Base-by-base conservation (phyloP, 2,329 filamentous ascomycete genomes). In the Cephalotrichum gorgonifer region DNA sequence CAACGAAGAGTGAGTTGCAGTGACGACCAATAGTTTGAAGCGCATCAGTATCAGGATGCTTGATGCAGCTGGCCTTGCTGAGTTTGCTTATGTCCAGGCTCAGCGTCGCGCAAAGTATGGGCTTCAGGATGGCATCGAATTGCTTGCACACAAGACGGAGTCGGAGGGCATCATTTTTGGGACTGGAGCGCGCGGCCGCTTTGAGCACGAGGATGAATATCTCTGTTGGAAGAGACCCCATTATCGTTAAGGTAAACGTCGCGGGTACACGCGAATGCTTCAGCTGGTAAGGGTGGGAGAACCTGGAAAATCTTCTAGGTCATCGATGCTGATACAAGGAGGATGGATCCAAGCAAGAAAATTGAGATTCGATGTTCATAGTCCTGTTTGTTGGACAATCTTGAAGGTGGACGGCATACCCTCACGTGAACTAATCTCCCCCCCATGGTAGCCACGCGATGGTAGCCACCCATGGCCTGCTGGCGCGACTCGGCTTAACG, bases 31-130 rank as follows among this genome's bases (percentile, higher is more conserved):
- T 64, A 2, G 66, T 68, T 53, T 67, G 64, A n/a, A 76, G 57
- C 6, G 66, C 67, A 55, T 66, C 62, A n/a, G 65, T 51, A 46
- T 64, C 59, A 1, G 65, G 68, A 4, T 58, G 66, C 17, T 53
- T 54, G 15, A 57, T 54, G 28, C 54, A 60, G 54, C 59, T 65
- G 45, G 60, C 58, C 52, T 56, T 63, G 55, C 67, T 67, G 50
- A 78, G 65, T 26, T 72, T 67, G 12, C 70, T 70, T 56, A 72
- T 75, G 44, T 76, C 74, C 17, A 78, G 58, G 47, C 69, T 69
- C 12, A 78, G 60, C 1, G 72, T 76, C 27, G 65, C 65, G 52
- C 73, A 72, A 25, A 63, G 64, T 48, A 63, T 67, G 0, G 70
- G 69, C 53, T 69, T 72, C 33, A 78, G 61, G 30, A 69, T 59